These are phyloP conservation scores for Malassezia globosa DNA, from an alignment of 1,284 basidiomycete species.

Conservation along the genomic window DNA sequence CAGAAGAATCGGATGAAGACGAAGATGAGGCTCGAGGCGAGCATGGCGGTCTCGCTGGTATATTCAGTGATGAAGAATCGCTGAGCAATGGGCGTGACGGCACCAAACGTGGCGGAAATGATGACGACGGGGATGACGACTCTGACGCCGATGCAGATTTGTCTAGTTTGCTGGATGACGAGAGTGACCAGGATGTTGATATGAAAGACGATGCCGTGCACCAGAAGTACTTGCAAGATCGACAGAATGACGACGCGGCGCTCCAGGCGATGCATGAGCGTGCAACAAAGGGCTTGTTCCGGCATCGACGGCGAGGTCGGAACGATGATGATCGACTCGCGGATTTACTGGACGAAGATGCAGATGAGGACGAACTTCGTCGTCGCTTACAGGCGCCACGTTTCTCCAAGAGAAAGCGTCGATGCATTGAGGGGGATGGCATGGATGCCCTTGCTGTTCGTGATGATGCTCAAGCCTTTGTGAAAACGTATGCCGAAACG, in stretches of 20 bases:
- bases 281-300: constrained; percentile 27
- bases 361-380: constrained; percentile 33
- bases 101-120: constrained; percentile 31
- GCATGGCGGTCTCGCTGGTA: constrained; percentile 32
- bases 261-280: constrained; percentile 32
- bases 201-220: constrained; percentile 31
- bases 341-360: constrained; percentile 38
- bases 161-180: constrained; percentile 37
- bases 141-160: constrained; percentile 35
- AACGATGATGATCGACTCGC: constrained; percentile 23
- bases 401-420: constrained; percentile 28
- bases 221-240: constrained; percentile 27
- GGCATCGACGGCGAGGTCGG: constrained; percentile 22
- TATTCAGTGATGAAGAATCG: constrained; percentile 30
- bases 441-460: constrained; percentile 28
- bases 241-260: constrained; percentile 30
- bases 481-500: constrained; percentile 27
- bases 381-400: constrained; percentile 16
- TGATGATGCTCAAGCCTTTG: constrained; percentile 34
- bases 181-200: constrained; percentile 33
- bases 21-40: constrained; percentile 19
- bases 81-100: constrained; percentile 25
- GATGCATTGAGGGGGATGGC: constrained; percentile 28
- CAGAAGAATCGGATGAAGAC: constrained; percentile 44
- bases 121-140: constrained; percentile 25